A percentile compares a stretch with the other conserved stretches of the same genome.
Evolutionary conservation across 805 yeast species (phyloP).

Genomic region (Torulaspora quercuum): DNA sequence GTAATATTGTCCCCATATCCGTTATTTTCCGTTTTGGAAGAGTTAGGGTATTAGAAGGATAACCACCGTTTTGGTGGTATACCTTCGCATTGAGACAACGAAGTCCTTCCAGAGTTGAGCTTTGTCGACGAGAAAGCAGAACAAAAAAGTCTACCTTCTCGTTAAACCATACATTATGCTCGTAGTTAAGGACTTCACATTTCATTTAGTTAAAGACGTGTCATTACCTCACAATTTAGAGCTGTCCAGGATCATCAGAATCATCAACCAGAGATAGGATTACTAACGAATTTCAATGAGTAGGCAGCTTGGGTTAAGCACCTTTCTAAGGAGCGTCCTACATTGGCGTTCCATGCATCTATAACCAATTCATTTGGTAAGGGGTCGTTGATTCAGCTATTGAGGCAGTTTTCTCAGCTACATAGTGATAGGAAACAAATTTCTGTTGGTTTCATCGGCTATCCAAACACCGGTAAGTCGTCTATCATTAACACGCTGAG

Average conservation of each 20-base stretch:
- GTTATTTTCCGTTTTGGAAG: constrained; percentile 37
- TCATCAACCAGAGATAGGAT: constrained; percentile 7
- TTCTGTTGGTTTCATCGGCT: constrained; percentile 95
- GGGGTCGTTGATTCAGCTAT: constrained; percentile 88
- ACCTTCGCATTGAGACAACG: constrained; percentile 44
- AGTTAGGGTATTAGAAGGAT: constrained; percentile 37
- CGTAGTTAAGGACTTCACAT: constrained; percentile 92
- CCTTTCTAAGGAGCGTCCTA: constrained; percentile 85
- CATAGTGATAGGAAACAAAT: constrained; percentile 94
- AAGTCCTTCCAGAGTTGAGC: constrained; percentile 77
- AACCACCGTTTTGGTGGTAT: constrained; percentile 45
- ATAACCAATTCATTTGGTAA: constrained; percentile 97
- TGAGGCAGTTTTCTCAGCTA: constrained; percentile 87
- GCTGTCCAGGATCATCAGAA: too few species aligned
- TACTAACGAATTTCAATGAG: constrained; percentile 35
- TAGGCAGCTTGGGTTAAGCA: constrained; percentile 99
- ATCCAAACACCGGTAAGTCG: constrained; percentile 98
- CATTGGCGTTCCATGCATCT: constrained; percentile 96
- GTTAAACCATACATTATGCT: constrained; percentile 38
- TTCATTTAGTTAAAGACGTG: too few species aligned
- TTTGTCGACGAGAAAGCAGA: constrained; percentile 19
- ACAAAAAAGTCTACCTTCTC: neutral
- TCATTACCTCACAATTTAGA: too few species aligned
- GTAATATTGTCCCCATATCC: constrained; percentile 56
- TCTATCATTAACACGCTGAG: constrained; percentile 91